Base-by-base conservation (phyloP, 495 filamentous ascomycete genomes). In the Aspergillus egyptiacus region DNA sequence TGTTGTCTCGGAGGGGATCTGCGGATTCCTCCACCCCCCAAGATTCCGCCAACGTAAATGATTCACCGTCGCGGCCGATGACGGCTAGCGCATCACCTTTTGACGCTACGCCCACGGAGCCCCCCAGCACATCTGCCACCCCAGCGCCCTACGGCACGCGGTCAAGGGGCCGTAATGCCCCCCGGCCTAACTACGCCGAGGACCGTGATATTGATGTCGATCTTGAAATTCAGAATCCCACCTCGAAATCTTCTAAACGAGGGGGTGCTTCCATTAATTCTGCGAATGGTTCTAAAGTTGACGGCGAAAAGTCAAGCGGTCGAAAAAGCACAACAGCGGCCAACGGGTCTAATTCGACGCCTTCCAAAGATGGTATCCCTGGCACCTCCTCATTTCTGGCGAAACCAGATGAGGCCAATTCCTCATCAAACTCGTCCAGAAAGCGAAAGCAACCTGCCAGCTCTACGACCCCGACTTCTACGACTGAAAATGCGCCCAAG, bases 121-220 rank as follows among this genome's bases (percentile, higher is more conserved):
- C 66, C 53, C 64, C 70, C 46, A 64, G 63, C 58, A 62, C 64
- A 47, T 68, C 71, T 52, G 68, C 65, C 50, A 72, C 67, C 13
- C 56, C 82, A 6, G 84, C 86, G 38, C 87, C 89, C 17, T 97
- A 99, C 65, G 93, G 93, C 51, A 99, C 94, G 54, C 87, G 93
- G 55, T 98, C 93, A 48, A 84, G 93, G 64, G 95, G 94, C 62
- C 82, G 91, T 51, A 85, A 83, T 32, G 88, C 86, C 17, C 76
- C 87, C 54, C 86, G 93, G 53, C 81, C 84, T 38, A 98, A 98
- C 65, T 98, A 98, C 67, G 94, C 93, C 24, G 93, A 98, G 69
- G 94, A 98, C 68, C 86, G 85, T 61, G 93, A 96, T 58, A 70
- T 89, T 54, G 94, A 97, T 53, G 80, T 88, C 68, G 93, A 98